Conservation (phyloP, 805 yeast species). For the Teunomyces barrocoloradensis region DNA sequence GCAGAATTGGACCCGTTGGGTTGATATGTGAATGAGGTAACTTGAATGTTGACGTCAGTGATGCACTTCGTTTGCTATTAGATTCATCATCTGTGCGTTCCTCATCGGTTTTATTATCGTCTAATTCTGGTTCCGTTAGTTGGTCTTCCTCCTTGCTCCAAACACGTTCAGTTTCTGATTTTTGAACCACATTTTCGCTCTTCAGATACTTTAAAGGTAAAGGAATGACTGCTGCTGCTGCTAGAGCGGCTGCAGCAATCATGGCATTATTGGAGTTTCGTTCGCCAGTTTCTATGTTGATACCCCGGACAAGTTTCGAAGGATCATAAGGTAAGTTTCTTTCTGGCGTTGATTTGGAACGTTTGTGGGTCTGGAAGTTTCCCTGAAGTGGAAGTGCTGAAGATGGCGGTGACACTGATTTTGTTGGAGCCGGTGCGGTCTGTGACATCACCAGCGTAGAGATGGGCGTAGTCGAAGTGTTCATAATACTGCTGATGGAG, state of each 20-base stretch:
- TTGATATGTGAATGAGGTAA: constrained; percentile 1
- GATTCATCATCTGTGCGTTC: constrained; percentile 13
- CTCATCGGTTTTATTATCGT: constrained; percentile 27
- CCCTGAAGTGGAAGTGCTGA: constrained; percentile 16
- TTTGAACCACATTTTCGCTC: constrained; percentile 4
- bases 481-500: constrained; percentile 12
- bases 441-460: constrained; percentile 4
- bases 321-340: neutral
- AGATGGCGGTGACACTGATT: constrained; percentile 9
- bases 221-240: constrained; percentile 79
- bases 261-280: constrained; percentile 48
- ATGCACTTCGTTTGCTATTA: neutral
- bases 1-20: neutral
- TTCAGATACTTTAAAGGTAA: constrained; percentile 43
- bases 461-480: constrained; percentile 9
- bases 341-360: constrained; percentile 23
- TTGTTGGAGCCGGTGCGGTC: neutral
- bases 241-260: constrained; percentile 81
- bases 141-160: constrained; percentile 9
- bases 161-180: neutral
- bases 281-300: constrained; percentile 31
- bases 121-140: constrained; percentile 18
- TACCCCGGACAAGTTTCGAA: constrained; percentile 23
- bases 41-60: neutral
- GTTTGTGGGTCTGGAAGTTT: constrained; percentile 20